Percentiles rank a stretch among this genome's conserved stretches.
Evolutionary conservation across 768 basidiomycete genomes (phyloP).

Genomic region (Pleurotus djamor): DNA sequence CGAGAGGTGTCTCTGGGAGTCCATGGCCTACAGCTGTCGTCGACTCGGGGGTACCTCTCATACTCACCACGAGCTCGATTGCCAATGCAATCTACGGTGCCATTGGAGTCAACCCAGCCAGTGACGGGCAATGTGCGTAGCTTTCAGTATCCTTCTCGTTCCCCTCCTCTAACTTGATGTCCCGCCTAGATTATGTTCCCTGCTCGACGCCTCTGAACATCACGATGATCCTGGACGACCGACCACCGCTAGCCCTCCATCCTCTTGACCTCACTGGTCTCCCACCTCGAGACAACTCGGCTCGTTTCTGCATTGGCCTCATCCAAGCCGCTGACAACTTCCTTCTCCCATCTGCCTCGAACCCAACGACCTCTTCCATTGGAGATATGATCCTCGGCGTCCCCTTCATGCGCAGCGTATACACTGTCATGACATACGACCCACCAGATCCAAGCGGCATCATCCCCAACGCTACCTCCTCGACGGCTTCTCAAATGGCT

Average conservation of each 20-base stretch:
- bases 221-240: conserved; percentile 61
- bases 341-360: conserved; percentile 30
- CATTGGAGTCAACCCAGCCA: conserved; percentile 54
- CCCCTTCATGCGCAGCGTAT: conserved; percentile 73
- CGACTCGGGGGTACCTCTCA: conserved; percentile 69
- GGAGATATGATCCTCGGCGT: conserved; percentile 80
- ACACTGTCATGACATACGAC: conserved; percentile 74
- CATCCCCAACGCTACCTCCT: conserved; percentile 29
- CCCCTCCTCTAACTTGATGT: neutral
- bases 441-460: conserved; percentile 39
- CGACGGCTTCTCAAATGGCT: conserved; percentile 9
- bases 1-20: conserved; percentile 33
- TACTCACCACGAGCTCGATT: conserved; percentile 56
- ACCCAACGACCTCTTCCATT: conserved; percentile 25
- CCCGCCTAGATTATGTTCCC: conserved; percentile 63
- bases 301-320: conserved; percentile 58
- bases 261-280: conserved; percentile 70
- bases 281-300: conserved; percentile 37
- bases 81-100: conserved; percentile 82
- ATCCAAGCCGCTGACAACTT: conserved; percentile 55
- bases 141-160: conserved; percentile 1
- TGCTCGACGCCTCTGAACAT: conserved; percentile 73
- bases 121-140: conserved; percentile 63
- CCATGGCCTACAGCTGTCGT: conserved; percentile 63
- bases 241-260: conserved; percentile 58